Percentiles rank a stretch among this genome's conserved stretches.
These are phyloP conservation scores for Talaromyces sp. DNA, from an alignment of 2,329 filamentous ascomycete species.

Conservation along the genomic window DNA sequence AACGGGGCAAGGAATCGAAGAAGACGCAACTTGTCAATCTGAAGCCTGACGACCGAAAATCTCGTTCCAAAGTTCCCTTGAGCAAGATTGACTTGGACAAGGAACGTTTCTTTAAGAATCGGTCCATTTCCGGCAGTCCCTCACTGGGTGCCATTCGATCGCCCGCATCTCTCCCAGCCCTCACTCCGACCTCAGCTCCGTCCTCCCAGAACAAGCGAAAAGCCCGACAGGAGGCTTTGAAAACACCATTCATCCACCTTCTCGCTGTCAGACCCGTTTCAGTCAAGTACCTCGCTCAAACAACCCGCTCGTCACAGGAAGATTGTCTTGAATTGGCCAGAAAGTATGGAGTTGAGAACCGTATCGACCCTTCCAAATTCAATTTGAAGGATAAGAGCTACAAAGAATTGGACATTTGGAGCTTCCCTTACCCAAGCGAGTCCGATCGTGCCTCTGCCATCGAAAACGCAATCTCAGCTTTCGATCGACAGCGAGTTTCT, in stretches of 20 bases:
- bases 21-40: constrained; percentile 44
- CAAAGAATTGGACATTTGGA: constrained; percentile 61
- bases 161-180: constrained; percentile 33
- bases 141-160: constrained; percentile 37
- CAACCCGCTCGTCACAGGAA: constrained; percentile 47
- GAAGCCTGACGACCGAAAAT: constrained; percentile 33
- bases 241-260: constrained; percentile 48
- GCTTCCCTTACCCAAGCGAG: constrained; percentile 55
- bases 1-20: constrained; percentile 60
- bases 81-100: constrained; percentile 41
- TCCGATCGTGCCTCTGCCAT: constrained; percentile 59
- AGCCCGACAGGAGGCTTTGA: constrained; percentile 43
- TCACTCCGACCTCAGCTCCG: constrained; percentile 45
- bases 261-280: constrained; percentile 53
- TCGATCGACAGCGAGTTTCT: constrained; percentile 58
- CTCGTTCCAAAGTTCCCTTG: constrained; percentile 27
- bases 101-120: constrained; percentile 39
- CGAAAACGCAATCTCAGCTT: constrained; percentile 60
- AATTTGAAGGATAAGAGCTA: constrained; percentile 57
- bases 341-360: constrained; percentile 53
- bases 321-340: constrained; percentile 48
- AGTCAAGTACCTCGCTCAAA: constrained; percentile 45
- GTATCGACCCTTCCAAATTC: constrained; percentile 49
- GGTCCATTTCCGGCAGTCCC: constrained; percentile 43
- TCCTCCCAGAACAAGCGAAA: constrained; percentile 35